Evolutionary conservation across 106 monocot species (phyloP), one percentile per base, ranked within the genome.

Genomic region (Platanthera guangdongensis): DNA sequence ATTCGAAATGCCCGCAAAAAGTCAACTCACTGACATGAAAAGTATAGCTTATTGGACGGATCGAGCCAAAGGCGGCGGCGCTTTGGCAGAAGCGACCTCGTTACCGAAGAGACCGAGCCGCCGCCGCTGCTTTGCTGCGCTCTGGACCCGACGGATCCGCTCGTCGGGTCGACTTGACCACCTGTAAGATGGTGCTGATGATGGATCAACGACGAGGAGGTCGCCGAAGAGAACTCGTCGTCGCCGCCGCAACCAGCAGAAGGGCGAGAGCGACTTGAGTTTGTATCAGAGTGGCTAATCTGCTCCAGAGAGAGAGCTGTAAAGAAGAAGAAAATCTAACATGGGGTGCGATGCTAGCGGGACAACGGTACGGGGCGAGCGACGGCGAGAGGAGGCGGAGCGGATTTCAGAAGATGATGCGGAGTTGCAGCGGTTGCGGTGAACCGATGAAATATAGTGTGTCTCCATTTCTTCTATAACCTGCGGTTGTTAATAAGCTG

Each of bases 1-100:
- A 16, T 13, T 22, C 64, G 18, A 63, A 77, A 15, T 51, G 13
- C 48, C 45, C 16, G 8, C 62, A 48, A 62, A 72, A 39, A 39
- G 39, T 4, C 47, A 64, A 22, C 1, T 47, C 13, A 47, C 79
- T 84, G 72, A 84, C 84, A 80, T 57, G 84, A 80, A 30, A 84
- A 84, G 80, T 84, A 84, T 51, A 84, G 80, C 76, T 84, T 84
- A 16, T 71, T 47, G 9, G 80, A 1, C 18, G 84, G 84, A 77
- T 84, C 84, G 1, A 84, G 80, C 60, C 80, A 51, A 47, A 84
- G 79, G 18, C 80, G 70, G 49, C 77, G 76, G 49, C 76, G 71
- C 9, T 16, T 80, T 13, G 76, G 84, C 47, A 84, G 49, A 57
- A 84, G 62, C 63, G 76, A 73, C 73, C n/a, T 72, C 63, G 78